These are phyloP conservation scores for Neurospora sp. DNA, from an alignment of 495 filamentous ascomycete species.

Conservation along the genomic window DNA sequence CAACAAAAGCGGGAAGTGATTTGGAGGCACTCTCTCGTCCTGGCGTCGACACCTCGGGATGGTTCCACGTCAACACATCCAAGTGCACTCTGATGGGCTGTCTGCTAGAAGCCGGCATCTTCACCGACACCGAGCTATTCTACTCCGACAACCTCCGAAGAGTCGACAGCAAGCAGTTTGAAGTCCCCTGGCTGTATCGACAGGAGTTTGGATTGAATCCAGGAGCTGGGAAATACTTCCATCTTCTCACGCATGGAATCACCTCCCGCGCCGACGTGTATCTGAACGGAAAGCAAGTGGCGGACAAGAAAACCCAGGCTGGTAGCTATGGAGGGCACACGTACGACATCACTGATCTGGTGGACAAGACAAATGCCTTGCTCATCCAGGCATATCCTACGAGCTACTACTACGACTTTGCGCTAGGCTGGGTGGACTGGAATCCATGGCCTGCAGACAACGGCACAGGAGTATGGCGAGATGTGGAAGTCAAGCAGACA, in stretches of 20 bases:
- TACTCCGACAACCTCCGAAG: conserved; percentile 44
- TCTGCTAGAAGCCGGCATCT: conserved; percentile 42
- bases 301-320: conserved; percentile 35
- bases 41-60: conserved; percentile 39
- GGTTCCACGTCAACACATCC: conserved; percentile 39
- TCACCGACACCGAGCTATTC: conserved; percentile 47
- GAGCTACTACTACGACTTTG: conserved; percentile 48
- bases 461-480: conserved; percentile 51
- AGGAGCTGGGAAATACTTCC: conserved; percentile 33
- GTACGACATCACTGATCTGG: conserved; percentile 42
- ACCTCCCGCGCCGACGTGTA: conserved; percentile 52
- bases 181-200: conserved; percentile 53
- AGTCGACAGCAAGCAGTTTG: conserved; percentile 37
- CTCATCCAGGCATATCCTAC: conserved; percentile 47
- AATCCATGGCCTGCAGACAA: conserved; percentile 53
- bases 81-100: conserved; percentile 50
- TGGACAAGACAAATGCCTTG: conserved; percentile 37
- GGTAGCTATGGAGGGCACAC: conserved; percentile 48
- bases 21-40: conserved; percentile 34
- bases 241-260: conserved; percentile 49
- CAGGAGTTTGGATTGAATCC: conserved; percentile 40
- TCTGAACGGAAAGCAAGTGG: conserved; percentile 48
- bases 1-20: conserved; percentile 26
- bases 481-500: conserved; percentile 49
- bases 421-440: conserved; percentile 55